phyloP scores from a whole-genome alignment of 495 filamentous ascomycete genomes.

The Daldinia childiae region DNA sequence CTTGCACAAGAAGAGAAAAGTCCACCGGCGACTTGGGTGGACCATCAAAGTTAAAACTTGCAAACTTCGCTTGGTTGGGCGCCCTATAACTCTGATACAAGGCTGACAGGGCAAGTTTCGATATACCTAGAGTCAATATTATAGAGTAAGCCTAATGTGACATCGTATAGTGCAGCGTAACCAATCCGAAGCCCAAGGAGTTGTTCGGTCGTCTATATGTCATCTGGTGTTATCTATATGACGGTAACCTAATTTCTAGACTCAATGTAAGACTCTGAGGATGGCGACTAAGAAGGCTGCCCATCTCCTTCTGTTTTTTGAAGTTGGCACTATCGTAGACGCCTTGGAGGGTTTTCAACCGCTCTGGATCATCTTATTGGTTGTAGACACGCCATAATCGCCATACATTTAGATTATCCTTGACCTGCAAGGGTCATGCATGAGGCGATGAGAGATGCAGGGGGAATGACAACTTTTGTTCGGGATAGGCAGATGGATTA shows the following conservation, averaged over 20 bases:
- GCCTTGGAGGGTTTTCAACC: constrained; percentile 17
- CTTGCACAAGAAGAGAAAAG: constrained; percentile 21
- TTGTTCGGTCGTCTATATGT: constrained; percentile 1
- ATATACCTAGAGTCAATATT: constrained; percentile 21
- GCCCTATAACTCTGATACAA: constrained; percentile 25
- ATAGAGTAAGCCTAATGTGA: constrained; percentile 36
- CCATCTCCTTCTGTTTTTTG: constrained; percentile 5
- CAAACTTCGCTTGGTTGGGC: constrained; percentile 20
- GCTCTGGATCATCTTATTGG: constrained; percentile 26
- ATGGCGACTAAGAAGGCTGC: constrained; percentile 16
- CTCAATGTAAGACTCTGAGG: neutral
- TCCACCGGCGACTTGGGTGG: constrained; percentile 14
- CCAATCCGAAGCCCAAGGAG: constrained; percentile 21
- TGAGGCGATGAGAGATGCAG: constrained; percentile 28
- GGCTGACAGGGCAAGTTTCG: constrained; percentile 21
- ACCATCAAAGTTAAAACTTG: constrained; percentile 7
- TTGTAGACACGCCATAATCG: constrained; percentile 27
- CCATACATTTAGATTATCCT: constrained; percentile 23
- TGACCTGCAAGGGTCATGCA: constrained; percentile 29
- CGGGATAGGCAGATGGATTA: constrained; percentile 11
- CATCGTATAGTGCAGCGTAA: constrained; percentile 17
- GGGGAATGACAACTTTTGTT: constrained; percentile 24
- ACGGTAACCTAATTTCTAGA: constrained; percentile 5
- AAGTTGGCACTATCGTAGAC: constrained; percentile 26
- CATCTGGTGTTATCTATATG: constrained; percentile 19